These are phyloP conservation scores for Westerdykella sp. DNA, from an alignment of 2,329 filamentous ascomycete species.

Conservation along the genomic window DNA sequence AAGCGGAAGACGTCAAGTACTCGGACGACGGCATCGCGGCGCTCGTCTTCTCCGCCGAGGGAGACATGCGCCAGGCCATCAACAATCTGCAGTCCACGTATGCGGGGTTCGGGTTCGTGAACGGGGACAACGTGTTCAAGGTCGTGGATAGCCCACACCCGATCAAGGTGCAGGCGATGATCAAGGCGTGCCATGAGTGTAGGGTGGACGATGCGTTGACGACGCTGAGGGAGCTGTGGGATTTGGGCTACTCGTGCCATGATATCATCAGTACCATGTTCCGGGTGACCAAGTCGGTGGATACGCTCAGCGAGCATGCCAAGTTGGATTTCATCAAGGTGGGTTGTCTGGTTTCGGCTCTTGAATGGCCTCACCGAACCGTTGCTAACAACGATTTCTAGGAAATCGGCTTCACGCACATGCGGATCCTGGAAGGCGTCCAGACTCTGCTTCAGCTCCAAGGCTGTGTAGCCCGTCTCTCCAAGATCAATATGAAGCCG, in stretches of 20 bases:
- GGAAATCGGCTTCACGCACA: constrained; percentile 98
- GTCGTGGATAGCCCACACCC: constrained; percentile 96
- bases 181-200: constrained; percentile 92
- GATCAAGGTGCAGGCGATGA: constrained; percentile 97
- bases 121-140: constrained; percentile 94
- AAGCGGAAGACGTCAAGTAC: constrained; percentile 83
- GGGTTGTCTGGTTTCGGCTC: background rate
- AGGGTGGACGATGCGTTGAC: constrained; percentile 85
- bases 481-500: constrained; percentile 95
- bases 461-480: constrained; percentile 83
- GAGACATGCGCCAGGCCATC: constrained; percentile 98
- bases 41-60: constrained; percentile 94
- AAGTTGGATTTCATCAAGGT: constrained; percentile 91
- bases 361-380: no score
- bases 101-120: constrained; percentile 95
- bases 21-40: constrained; percentile 91
- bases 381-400: constrained; percentile 4
- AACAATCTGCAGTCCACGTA: constrained; percentile 94
- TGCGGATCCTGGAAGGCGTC: constrained; percentile 97
- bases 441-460: constrained; percentile 91
- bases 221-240: constrained; percentile 83
- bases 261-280: constrained; percentile 99
- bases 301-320: constrained; percentile 83
- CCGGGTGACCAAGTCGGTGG: constrained; percentile 92
- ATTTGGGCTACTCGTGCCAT: constrained; percentile 93